Evolutionary conservation across 148 eudicot species (phyloP), one percentile per base, ranked within the genome.

Genomic region (Chenopodium suecicum): DNA sequence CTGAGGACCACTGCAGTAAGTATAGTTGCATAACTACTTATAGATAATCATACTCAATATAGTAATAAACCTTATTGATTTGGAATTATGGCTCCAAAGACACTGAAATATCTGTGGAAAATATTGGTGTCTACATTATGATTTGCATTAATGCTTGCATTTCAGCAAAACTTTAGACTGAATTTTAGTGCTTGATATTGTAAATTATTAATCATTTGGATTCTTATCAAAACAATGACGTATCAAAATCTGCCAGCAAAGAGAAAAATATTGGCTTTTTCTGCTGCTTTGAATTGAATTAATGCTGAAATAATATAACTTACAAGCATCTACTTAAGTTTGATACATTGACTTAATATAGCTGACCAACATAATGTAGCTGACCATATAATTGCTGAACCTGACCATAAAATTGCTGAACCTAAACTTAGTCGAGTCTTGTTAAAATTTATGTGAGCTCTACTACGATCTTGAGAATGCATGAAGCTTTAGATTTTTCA

Each of bases 1-100:
- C 98, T 2, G 98, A 94, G 86, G 91, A 84, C 44, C 99, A 96
- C 78, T 94, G 94, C 86, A 96, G 99, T 96, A 86, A 89, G 99
- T 74, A 23, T 14, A 74, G 16, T 27, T 72, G 23, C 84, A 79
- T 32, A 17, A 60, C 78, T 0, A 44, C 72, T 20, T 37, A 4
- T 70, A 50, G 50, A 23, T 50, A 50, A 48, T 74, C 27, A 47
- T 27, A 32, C 2, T 34, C 20, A 37, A 22, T 13, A 25, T 7
- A 41, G 44, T 41, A 41, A 41, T 41, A 6, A 41, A 12, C 3
- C 32, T 9, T 58, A 58, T 58, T 19, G 9, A 66, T 66, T 27
- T 66, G 70, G 34, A 66, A 37, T 16, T 19, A 27, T 67, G 37
- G 47, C 46, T 72, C 14, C 75, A 41, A 9, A 72, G 20, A 44